phyloP scores from a whole-genome alignment of 192 early-diverging fungal genomes.

The Linnemannia schmuckeri region DNA sequence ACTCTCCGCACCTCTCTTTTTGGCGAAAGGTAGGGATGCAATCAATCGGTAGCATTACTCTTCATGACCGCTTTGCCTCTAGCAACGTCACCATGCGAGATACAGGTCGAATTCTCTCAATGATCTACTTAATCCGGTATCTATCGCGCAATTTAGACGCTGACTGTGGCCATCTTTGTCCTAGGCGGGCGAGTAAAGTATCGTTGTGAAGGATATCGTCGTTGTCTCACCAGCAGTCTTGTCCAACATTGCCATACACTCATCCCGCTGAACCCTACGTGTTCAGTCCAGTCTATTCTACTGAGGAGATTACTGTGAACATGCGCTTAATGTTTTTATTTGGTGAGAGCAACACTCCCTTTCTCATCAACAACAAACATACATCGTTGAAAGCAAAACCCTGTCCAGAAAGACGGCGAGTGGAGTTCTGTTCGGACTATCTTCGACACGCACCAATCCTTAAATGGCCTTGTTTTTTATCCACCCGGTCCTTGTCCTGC shows the following conservation, averaged over 20 bases:
- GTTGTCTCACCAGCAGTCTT: neutral
- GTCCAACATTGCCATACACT: neutral
- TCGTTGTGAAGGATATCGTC: neutral
- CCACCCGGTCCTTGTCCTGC: neutral
- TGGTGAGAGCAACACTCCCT: neutral
- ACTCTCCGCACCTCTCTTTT: no score
- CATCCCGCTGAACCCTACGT: neutral
- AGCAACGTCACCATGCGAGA: neutral
- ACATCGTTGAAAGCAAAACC: neutral
- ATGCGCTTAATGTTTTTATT: neutral
- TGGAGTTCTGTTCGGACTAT: neutral
- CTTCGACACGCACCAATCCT: neutral
- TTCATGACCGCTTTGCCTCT: neutral
- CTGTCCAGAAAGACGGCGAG: no score
- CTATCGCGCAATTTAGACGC: neutral
- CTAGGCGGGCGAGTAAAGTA: neutral
- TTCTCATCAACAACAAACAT: neutral
- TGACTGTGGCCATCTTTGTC: neutral
- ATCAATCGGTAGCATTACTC: no score
- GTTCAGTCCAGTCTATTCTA: neutral
- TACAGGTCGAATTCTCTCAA: neutral
- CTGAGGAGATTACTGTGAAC: neutral
- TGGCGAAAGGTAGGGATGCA: no score
- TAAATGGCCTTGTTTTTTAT: slow-evolving; percentile 5
- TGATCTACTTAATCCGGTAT: neutral